Conservation (phyloP, 805 yeast species). For the Zygosaccharomyces siamensis region DNA sequence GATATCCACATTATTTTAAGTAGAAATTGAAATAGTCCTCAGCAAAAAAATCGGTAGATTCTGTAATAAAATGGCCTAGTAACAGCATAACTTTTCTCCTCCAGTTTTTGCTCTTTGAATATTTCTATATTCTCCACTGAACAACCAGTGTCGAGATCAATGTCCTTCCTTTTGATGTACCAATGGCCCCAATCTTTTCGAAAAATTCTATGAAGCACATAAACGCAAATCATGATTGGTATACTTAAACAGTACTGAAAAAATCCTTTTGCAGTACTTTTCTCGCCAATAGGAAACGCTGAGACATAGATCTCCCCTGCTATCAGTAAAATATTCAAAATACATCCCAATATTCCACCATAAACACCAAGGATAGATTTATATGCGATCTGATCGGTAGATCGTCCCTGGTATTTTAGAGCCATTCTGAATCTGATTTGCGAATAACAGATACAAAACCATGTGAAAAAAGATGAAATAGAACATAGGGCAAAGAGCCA, state of each 20-base stretch:
- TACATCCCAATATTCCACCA: constrained; percentile 54
- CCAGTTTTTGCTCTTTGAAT: constrained; percentile 38
- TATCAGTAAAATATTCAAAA: constrained; percentile 49
- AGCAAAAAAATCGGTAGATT: constrained; percentile 37
- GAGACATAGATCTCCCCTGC: constrained; percentile 72
- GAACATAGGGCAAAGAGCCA: constrained; percentile 81
- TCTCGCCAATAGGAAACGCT: constrained; percentile 50
- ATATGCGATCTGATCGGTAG: constrained; percentile 51
- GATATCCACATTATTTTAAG: not conserved
- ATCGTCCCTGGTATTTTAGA: constrained; percentile 48
- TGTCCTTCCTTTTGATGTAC: constrained; percentile 40
- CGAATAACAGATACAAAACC: constrained; percentile 69
- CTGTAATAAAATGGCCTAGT: constrained; percentile 33
- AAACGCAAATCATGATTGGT: constrained; percentile 43
- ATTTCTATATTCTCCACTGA: constrained; percentile 45
- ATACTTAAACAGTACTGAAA: constrained; percentile 50
- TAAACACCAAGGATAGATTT: constrained; percentile 53
- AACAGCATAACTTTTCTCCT: constrained; percentile 31
- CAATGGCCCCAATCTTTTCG: constrained; percentile 31
- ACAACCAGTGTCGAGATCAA: constrained; percentile 56
- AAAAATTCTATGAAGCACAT: constrained; percentile 43
- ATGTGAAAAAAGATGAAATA: constrained; percentile 68
- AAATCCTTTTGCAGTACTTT: constrained; percentile 39
- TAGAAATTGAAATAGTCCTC: not conserved
- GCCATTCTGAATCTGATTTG: constrained; percentile 67